phyloP scores from a whole-genome alignment of 768 basidiomycete species.

The Saitozyma podzolica region DNA sequence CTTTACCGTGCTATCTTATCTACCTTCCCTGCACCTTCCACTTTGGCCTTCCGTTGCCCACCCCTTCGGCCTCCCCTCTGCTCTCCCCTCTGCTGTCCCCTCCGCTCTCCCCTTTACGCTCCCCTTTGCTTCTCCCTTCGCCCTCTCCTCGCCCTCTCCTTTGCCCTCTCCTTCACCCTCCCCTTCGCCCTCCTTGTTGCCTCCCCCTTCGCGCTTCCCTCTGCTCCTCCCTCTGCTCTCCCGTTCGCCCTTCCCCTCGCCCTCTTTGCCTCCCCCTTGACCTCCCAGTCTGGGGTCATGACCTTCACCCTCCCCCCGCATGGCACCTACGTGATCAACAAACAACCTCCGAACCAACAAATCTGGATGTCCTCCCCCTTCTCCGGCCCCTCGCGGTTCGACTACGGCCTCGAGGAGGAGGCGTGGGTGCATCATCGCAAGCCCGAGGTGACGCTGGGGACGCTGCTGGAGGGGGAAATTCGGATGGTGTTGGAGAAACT shows the following conservation, averaged over 20 bases:
- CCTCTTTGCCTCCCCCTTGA: not conserved
- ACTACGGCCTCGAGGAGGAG: slow-evolving; percentile 21
- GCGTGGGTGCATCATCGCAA: slow-evolving; percentile 44
- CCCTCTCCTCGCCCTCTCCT: too few relatives aligned
- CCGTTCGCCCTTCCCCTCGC: not conserved
- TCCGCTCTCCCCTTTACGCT: not conserved
- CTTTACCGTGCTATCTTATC: slow-evolving; percentile 1
- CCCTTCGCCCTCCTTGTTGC: not conserved
- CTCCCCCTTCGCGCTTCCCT: not conserved
- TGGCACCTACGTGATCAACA: slow-evolving; percentile 53
- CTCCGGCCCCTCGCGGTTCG: slow-evolving; percentile 48
- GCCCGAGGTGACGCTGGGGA: slow-evolving; percentile 28
- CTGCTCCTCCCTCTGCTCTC: not conserved
- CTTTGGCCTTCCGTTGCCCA: not conserved
- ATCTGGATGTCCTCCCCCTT: slow-evolving; percentile 51
- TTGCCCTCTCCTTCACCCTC: too few relatives aligned
- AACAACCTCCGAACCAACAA: slow-evolving; percentile 52
- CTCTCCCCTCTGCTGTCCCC: too few relatives aligned
- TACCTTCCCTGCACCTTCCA: not conserved
- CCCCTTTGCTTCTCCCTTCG: not conserved
- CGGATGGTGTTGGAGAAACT: slow-evolving; percentile 23
- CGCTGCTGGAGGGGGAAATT: slow-evolving; percentile 42
- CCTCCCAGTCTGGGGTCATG: slow-evolving; percentile 46
- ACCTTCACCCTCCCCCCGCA: slow-evolving; percentile 46
- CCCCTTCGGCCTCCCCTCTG: too few relatives aligned